A percentile compares a stretch with the other conserved stretches of the same genome.
Evolutionary conservation across 208 protist genomes (phyloP).

Genomic region (Borovskyia barvae): DNA sequence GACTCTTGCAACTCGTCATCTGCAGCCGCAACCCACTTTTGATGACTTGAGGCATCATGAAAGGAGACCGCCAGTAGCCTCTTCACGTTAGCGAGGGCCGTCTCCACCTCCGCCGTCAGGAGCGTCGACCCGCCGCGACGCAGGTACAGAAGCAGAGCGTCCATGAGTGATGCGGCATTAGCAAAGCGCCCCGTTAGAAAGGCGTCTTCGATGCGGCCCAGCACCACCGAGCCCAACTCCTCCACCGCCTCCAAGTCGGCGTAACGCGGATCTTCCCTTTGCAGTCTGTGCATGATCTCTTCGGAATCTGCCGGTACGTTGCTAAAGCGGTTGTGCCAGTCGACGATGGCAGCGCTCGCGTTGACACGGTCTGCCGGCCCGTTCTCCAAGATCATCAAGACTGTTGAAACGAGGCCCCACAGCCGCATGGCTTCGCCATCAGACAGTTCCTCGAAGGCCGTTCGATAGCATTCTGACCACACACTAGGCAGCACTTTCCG

Average conservation of each 20-base stretch:
- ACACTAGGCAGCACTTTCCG: slow-evolving; percentile 6
- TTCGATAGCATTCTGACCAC: slow-evolving; percentile 46
- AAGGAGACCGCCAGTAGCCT: slow-evolving; percentile 45
- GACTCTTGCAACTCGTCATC: slow-evolving; percentile 54
- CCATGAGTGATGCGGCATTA: slow-evolving; percentile 49
- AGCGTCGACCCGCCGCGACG: slow-evolving; percentile 27
- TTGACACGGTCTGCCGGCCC: slow-evolving; percentile 29
- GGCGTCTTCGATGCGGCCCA: slow-evolving; percentile 49
- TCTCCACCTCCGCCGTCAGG: slow-evolving; percentile 63
- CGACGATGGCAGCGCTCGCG: slow-evolving; percentile 43
- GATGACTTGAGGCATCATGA: slow-evolving; percentile 16
- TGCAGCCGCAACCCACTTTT: slow-evolving; percentile 43
- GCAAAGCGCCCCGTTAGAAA: slow-evolving; percentile 66
- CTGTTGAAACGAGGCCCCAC: slow-evolving; percentile 27
- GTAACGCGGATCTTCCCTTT: not conserved
- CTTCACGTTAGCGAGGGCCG: slow-evolving; percentile 49
- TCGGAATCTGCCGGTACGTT: slow-evolving; percentile 29
- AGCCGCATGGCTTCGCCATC: slow-evolving; percentile 12
- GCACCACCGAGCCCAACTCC: slow-evolving; percentile 37
- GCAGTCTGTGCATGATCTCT: slow-evolving; percentile 27
- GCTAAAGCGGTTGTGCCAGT: slow-evolving; percentile 54
- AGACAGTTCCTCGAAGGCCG: slow-evolving; percentile 17
- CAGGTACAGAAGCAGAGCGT: slow-evolving; percentile 42
- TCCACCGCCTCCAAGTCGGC: slow-evolving; percentile 24
- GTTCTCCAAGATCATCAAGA: slow-evolving; percentile 42